phyloP scores from a whole-genome alignment of 2,329 filamentous ascomycete genomes.

The Raffaelea ambrosiae region DNA sequence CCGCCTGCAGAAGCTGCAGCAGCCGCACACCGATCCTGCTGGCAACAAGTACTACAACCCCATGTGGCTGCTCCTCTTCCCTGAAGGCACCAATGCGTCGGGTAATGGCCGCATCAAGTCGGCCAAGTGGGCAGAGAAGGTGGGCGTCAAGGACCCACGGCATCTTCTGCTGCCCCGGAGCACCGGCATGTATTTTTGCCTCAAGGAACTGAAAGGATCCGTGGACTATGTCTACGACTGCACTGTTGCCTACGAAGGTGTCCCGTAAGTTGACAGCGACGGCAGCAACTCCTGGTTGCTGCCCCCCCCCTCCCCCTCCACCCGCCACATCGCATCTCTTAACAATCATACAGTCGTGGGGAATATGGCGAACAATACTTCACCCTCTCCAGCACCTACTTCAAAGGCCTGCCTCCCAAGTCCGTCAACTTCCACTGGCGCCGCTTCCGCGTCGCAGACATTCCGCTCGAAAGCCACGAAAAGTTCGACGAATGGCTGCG shows the following conservation, averaged over 20 bases:
- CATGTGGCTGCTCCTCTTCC: slow-evolving; percentile 87
- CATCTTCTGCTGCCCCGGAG: slow-evolving; percentile 72
- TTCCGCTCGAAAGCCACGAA: slow-evolving; percentile 66
- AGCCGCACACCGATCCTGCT: slow-evolving; percentile 40
- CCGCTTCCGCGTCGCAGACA: slow-evolving; percentile 69
- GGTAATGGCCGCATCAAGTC: slow-evolving; percentile 62
- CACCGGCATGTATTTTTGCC: slow-evolving; percentile 71
- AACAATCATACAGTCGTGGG: slow-evolving; percentile 46
- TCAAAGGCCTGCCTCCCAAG: slow-evolving; percentile 81
- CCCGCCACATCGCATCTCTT: too few relatives aligned
- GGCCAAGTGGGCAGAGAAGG: slow-evolving; percentile 67
- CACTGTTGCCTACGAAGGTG: slow-evolving; percentile 90
- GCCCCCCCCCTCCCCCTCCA: background rate
- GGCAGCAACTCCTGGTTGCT: background rate
- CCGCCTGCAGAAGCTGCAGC: slow-evolving; percentile 62
- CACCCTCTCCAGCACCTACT: slow-evolving; percentile 76
- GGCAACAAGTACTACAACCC: slow-evolving; percentile 56
- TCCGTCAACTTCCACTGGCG: slow-evolving; percentile 98
- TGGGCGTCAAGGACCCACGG: slow-evolving; percentile 60
- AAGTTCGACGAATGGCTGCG: slow-evolving; percentile 79
- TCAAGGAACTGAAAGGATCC: slow-evolving; percentile 64
- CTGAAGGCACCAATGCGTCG: slow-evolving; percentile 78
- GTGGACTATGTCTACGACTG: slow-evolving; percentile 87
- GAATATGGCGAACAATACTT: slow-evolving; percentile 88
- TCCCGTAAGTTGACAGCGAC: slow-evolving; percentile 68